Evolutionary conservation across 192 early-diverging fungal species (phyloP).

Genomic region (Linnemannia elongata): DNA sequence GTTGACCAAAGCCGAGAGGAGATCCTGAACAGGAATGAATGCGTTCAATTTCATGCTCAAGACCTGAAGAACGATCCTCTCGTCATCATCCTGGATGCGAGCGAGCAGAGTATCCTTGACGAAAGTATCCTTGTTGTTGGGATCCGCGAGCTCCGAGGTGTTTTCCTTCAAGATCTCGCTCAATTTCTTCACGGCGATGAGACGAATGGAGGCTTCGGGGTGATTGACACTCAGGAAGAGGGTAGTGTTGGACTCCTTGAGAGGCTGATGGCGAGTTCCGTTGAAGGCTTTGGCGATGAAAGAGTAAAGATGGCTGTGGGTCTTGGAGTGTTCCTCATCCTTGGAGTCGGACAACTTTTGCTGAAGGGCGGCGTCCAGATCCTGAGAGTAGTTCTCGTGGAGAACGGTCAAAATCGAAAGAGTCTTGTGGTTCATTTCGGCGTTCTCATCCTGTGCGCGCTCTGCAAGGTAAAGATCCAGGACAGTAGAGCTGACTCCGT

Average conservation of each 20-base stretch:
- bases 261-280: conserved; percentile 68
- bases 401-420: conserved; percentile 48
- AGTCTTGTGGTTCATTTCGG: conserved; percentile 30
- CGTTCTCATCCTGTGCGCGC: conserved; percentile 19
- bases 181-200: conserved; percentile 78
- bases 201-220: conserved; percentile 74
- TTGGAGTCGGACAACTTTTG: conserved; percentile 52
- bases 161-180: conserved; percentile 64
- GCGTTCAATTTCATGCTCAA: conserved; percentile 49
- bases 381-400: conserved; percentile 58
- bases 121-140: conserved; percentile 52
- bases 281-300: conserved; percentile 68
- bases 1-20: conserved; percentile 43
- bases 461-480: conserved; percentile 55
- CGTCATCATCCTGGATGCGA: conserved; percentile 65
- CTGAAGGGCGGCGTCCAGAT: conserved; percentile 60
- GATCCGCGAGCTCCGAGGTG: conserved; percentile 44
- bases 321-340: conserved; percentile 24
- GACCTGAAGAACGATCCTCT: conserved; percentile 60
- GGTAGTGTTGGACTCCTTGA: conserved; percentile 81
- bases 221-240: conserved; percentile 87
- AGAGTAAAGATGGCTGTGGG: conserved; percentile 62
- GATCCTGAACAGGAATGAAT: conserved; percentile 34
- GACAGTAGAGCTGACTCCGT: conserved; percentile 48
- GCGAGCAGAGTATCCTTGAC: conserved; percentile 63